Conservation (phyloP, 1,139 yeast genomes). For the Arxiozyma bovina region DNA sequence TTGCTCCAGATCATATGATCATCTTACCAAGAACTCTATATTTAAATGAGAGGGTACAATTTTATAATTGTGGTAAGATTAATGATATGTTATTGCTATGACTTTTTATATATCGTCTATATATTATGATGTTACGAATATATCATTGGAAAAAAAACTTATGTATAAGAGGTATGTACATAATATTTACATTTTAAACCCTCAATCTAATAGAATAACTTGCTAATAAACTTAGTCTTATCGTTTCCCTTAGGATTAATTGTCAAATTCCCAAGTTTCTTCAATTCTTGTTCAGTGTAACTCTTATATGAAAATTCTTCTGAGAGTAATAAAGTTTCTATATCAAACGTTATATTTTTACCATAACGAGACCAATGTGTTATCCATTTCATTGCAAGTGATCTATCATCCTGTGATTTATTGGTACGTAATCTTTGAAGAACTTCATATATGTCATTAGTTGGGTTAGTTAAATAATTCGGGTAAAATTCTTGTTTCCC, state of each 20-base stretch:
- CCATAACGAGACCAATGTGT: constrained; percentile 57
- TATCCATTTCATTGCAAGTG: constrained; percentile 62
- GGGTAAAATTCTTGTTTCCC: constrained; percentile 32
- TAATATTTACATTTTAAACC: background rate
- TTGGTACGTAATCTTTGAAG: constrained; percentile 36
- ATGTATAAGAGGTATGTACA: background rate
- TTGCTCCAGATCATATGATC: constrained; percentile 9
- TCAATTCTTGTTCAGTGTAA: constrained; percentile 10
- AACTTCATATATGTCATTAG: constrained; percentile 63
- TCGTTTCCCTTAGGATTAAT: constrained; percentile 1
- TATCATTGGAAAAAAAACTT: too few species aligned
- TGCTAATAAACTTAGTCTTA: background rate
- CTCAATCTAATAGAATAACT: background rate
- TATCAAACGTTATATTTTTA: constrained; percentile 17
- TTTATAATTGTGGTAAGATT: constrained; percentile 6
- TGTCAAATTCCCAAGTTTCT: constrained; percentile 7
- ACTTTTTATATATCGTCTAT: background rate
- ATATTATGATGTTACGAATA: too few species aligned
- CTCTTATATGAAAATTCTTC: constrained; percentile 17
- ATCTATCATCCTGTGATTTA: constrained; percentile 39
- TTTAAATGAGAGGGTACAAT: constrained; percentile 13
- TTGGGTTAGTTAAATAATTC: constrained; percentile 50
- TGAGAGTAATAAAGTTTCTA: constrained; percentile 16
- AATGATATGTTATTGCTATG: constrained; percentile 6
- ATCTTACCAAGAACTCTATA: constrained; percentile 18